A percentile compares a stretch with the other conserved stretches of the same genome.
These are phyloP conservation scores for Knoxdaviesia proteae DNA, from an alignment of 2,329 filamentous ascomycete species.

Conservation along the genomic window DNA sequence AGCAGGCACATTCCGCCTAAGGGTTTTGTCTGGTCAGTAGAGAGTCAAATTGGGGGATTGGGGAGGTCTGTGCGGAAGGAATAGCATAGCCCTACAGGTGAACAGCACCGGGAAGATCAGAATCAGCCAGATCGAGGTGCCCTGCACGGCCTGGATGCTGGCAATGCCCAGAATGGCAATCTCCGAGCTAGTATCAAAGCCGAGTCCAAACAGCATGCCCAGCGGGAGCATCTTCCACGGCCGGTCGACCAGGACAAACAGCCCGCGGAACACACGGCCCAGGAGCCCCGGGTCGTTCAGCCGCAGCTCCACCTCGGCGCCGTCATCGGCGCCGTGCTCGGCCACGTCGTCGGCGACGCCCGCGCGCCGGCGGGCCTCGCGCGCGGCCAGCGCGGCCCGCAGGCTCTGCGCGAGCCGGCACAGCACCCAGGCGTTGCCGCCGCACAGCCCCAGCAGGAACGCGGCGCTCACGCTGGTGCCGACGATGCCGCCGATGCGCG, in stretches of 20 bases:
- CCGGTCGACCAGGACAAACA: slow-evolving; percentile 54
- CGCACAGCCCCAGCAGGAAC: slow-evolving; percentile 62
- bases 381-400: slow-evolving; percentile 30
- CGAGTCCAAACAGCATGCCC: slow-evolving; percentile 72
- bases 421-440: slow-evolving; percentile 73
- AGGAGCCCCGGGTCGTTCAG: slow-evolving; percentile 63
- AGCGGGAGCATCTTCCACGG: slow-evolving; percentile 96
- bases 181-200: slow-evolving; percentile 90
- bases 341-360: slow-evolving; percentile 9
- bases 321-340: slow-evolving; percentile 10
- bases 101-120: slow-evolving; percentile 80
- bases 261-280: slow-evolving; percentile 45
- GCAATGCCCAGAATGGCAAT: slow-evolving; percentile 82
- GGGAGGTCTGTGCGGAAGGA: not conserved
- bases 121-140: slow-evolving; percentile 86
- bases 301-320: slow-evolving; percentile 30
- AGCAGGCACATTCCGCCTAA: slow-evolving; percentile 81
- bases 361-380: slow-evolving; percentile 6
- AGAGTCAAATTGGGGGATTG: not conserved
- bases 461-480: slow-evolving; percentile 71
- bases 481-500: slow-evolving; percentile 65
- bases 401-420: slow-evolving; percentile 55
- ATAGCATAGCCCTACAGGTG: slow-evolving; percentile 34
- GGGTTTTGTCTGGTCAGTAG: not conserved
- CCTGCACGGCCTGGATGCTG: slow-evolving; percentile 64